A percentile compares a stretch with the other conserved stretches of the same genome.
These are phyloP conservation scores for Tagetes erecta DNA, from an alignment of 129 eudicot genomes.

Conservation along the genomic window DNA sequence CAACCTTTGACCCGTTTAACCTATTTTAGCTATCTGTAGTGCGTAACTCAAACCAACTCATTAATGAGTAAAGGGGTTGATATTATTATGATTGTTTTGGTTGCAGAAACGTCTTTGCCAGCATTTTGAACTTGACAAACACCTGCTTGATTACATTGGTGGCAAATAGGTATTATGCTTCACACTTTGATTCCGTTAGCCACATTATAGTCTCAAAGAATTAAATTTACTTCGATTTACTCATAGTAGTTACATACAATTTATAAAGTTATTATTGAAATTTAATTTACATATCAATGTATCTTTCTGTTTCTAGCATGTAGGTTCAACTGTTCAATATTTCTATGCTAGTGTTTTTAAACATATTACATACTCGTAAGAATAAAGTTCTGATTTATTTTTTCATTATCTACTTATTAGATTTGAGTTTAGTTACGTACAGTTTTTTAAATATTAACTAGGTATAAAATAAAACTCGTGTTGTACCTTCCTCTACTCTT, in stretches of 20 bases:
- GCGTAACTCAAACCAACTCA: background rate
- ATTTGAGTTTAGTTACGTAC: background rate
- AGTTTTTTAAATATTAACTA: background rate
- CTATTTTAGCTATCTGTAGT: background rate
- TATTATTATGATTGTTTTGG: background rate
- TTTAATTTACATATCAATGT: background rate
- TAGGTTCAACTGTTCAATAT: too few species aligned
- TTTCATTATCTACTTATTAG: too few species aligned
- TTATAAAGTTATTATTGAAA: conserved; percentile 18
- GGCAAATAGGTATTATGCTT: conserved; percentile 57
- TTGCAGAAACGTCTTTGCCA: conserved; percentile 85
- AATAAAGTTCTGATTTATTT: too few species aligned
- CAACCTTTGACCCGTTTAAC: background rate
- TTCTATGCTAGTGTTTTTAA: background rate
- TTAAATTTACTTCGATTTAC: background rate
- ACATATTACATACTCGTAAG: background rate
- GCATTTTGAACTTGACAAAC: conserved; percentile 91
- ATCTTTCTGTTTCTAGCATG: background rate
- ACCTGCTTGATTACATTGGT: conserved; percentile 76
- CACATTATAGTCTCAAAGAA: conserved; percentile 12
- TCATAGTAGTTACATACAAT: background rate
- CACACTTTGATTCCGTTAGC: conserved; percentile 13
- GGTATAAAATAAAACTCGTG: too few species aligned
- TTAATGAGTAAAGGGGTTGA: background rate
- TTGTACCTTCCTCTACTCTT: too few species aligned